Conservation (phyloP, 441 rosid species). For the Arabidopsis lyrata region DNA sequence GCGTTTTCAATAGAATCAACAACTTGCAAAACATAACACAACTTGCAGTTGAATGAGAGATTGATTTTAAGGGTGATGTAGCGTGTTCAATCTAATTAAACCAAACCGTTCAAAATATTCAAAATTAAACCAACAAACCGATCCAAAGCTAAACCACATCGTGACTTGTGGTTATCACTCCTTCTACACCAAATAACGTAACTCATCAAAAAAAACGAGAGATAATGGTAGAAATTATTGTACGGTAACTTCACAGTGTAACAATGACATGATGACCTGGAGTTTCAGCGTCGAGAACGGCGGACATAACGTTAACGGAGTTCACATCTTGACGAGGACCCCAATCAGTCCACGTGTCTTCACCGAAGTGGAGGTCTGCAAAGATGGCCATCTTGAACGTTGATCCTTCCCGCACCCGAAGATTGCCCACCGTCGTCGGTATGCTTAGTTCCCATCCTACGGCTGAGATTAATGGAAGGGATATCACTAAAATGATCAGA, state of each 20-base stretch:
- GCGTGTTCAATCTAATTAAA: too few species aligned
- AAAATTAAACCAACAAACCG: too few species aligned
- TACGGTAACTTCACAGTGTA: background rate
- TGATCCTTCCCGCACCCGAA: conserved; percentile 43
- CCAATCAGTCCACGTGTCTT: conserved; percentile 79
- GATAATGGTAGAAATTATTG: background rate
- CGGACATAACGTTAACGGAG: conserved; percentile 66
- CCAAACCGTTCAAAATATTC: too few species aligned
- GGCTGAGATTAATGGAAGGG: conserved; percentile 35
- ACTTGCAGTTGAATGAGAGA: too few species aligned
- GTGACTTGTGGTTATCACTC: background rate
- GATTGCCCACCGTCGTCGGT: conserved; percentile 34
- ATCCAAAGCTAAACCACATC: background rate
- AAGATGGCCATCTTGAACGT: conserved; percentile 67
- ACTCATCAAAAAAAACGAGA: background rate
- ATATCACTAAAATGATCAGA: conserved; percentile 17
- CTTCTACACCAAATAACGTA: background rate
- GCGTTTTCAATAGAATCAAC: too few species aligned
- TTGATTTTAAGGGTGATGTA: too few species aligned
- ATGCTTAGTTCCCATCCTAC: conserved; percentile 35
- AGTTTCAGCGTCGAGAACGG: conserved; percentile 62
- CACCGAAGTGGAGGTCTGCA: conserved; percentile 87
- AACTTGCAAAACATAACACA: too few species aligned
- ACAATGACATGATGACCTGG: conserved; percentile 52
- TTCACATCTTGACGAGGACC: conserved; percentile 75